These are phyloP conservation scores for Cystobasidium pallidum DNA, from an alignment of 1,284 basidiomycete genomes.

Conservation along the genomic window DNA sequence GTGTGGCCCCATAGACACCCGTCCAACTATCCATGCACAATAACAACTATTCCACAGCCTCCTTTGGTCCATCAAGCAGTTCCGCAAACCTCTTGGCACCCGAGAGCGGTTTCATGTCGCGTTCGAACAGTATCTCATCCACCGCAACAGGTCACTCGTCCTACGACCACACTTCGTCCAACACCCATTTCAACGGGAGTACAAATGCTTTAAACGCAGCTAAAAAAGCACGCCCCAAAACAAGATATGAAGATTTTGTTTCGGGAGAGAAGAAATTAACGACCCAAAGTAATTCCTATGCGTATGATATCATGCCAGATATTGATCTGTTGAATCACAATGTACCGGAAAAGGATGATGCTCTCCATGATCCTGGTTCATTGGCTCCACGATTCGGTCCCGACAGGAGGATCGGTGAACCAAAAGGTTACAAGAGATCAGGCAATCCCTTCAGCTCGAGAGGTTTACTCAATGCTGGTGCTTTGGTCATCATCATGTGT, in stretches of 20 bases:
- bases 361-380: constrained; percentile 40
- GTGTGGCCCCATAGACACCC: constrained; percentile 19
- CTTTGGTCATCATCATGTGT: constrained; percentile 47
- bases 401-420: constrained; percentile 46
- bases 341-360: constrained; percentile 46
- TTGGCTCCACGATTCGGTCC: constrained; percentile 48
- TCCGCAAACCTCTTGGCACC: constrained; percentile 32
- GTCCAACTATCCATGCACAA: constrained; percentile 35
- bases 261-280: constrained; percentile 29
- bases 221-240: constrained; percentile 41
- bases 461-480: constrained; percentile 45
- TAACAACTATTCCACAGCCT: constrained; percentile 26
- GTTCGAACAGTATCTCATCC: constrained; percentile 15
- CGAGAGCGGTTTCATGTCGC: constrained; percentile 15
- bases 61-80: constrained; percentile 21
- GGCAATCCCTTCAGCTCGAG: constrained; percentile 20
- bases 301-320: constrained; percentile 43
- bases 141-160: constrained; percentile 23
- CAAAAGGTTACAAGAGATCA: constrained; percentile 25
- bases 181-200: constrained; percentile 5
- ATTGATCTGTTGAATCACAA: constrained; percentile 33
- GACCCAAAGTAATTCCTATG: constrained; percentile 9
- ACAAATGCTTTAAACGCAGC: constrained; percentile 31
- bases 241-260: constrained; percentile 41
- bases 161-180: neutral